Conservation (phyloP, 192 early-diverging fungal genomes). For the Gryganskiella cystojenkinii region DNA sequence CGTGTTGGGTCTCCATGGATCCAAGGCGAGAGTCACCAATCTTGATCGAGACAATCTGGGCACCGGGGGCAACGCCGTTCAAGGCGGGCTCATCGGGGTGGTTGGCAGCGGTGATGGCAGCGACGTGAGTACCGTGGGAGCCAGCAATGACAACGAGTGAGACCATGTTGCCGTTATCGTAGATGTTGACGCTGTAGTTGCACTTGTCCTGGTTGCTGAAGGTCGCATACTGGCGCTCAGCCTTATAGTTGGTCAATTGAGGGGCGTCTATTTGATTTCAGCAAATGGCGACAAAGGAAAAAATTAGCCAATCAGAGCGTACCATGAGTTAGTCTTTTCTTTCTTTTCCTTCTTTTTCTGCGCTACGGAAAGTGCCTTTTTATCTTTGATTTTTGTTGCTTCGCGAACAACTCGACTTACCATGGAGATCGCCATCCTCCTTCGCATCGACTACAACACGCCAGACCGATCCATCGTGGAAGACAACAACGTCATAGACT, state of each 20-base stretch:
- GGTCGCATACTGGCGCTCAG: conserved; percentile 74
- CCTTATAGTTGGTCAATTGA: conserved; percentile 78
- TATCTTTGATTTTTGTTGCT: background rate
- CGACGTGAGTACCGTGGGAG: conserved; percentile 95
- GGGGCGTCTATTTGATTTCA: conserved; percentile 48
- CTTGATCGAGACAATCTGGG: conserved; percentile 92
- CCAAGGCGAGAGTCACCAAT: conserved; percentile 86
- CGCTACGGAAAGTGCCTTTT: too few relatives aligned
- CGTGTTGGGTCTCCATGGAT: conserved; percentile 87
- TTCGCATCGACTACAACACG: conserved; percentile 83
- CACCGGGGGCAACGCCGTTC: conserved; percentile 95
- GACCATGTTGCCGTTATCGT: conserved; percentile 80
- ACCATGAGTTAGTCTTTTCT: background rate
- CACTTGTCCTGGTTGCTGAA: conserved; percentile 84
- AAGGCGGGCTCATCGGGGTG: conserved; percentile 85
- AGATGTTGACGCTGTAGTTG: conserved; percentile 94
- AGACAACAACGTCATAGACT: conserved; percentile 84
- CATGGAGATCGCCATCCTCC: conserved; percentile 80
- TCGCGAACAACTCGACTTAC: conserved; percentile 19
- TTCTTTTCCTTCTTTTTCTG: background rate
- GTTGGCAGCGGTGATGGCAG: conserved; percentile 91
- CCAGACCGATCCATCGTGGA: conserved; percentile 92
- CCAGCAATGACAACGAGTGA: conserved; percentile 87
- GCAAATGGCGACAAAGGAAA: background rate
- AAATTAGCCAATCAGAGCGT: background rate